Base-by-base conservation (phyloP, 208 protist genomes). In the Naegleria gruberi region DNA sequence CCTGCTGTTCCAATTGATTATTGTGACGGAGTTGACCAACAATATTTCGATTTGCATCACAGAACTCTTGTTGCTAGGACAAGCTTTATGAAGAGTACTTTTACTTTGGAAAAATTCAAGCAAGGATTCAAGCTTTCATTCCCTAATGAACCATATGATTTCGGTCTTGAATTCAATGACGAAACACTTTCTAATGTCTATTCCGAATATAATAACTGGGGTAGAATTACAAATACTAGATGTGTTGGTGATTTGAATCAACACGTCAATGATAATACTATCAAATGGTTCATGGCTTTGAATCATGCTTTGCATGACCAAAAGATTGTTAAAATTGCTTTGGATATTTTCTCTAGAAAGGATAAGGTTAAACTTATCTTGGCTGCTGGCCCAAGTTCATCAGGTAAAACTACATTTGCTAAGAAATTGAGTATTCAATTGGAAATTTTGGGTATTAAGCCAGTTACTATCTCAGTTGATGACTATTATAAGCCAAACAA, bases 381-480 rank as follows among this genome's bases (percentile, higher is more conserved):
- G 26, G 94, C 94, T 43, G 92, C 94, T 26, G 94, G 94, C 2
- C 94, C 94, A 40, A 90, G 55, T 47, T 86, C 91, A 47, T 90
- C 51, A 34, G 94, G 94, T 7, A 95, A 95, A 42, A 95, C 94
- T 15, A 95, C 94, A n/a, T 85, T 85, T 45, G 82, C 82, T 34
- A 85, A 85, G 46, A 85, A 85, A 34, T 45, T 85, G 12, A 23
- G 15, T 37, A 85, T 93, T 5, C 89, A 94, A 34, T 84, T 95
- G 5, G 87, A 51, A 7, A 46, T 87, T 23, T 74, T 90, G 26
- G 93, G 93, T 37, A 81, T 89, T 5, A 91, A 87, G 8, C 92
- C 93, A 26, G 42, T 93, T 34, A 37, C 74, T 12, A 40, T 95
- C 6, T 90, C 90, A 17, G n/a, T 94, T 0, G 93, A 95, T 83